Percentiles rank a stretch among this genome's conserved stretches.
Evolutionary conservation across 768 basidiomycete species (phyloP).

Genomic region (Boletus rufocinnamomeus): DNA sequence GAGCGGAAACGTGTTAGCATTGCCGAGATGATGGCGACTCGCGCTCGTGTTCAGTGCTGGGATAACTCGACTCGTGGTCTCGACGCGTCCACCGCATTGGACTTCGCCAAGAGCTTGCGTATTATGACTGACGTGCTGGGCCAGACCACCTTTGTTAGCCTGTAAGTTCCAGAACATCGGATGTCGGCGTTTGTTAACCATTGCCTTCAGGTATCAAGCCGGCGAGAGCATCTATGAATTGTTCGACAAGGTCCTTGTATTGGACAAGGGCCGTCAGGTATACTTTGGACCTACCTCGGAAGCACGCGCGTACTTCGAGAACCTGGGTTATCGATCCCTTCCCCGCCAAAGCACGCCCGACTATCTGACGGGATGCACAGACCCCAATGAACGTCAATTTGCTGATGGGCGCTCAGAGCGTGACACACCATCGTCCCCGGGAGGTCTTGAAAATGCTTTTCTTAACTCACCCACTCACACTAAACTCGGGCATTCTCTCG

Average conservation of each 20-base stretch:
- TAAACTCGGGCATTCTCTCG: constrained; percentile 48
- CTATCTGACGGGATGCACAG: constrained; percentile 82
- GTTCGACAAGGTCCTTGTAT: constrained; percentile 87
- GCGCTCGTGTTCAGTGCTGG: constrained; percentile 80
- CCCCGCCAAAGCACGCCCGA: constrained; percentile 86
- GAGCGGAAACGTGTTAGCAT: constrained; percentile 81
- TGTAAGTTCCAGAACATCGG: constrained; percentile 43
- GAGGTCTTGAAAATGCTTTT: constrained; percentile 67
- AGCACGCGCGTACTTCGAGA: constrained; percentile 79
- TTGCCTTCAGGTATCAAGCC: constrained; percentile 62
- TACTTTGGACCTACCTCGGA: constrained; percentile 75
- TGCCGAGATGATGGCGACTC: constrained; percentile 84
- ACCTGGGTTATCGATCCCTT: constrained; percentile 68
- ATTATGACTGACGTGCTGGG: constrained; percentile 83
- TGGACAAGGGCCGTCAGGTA: constrained; percentile 79
- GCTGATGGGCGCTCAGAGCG: constrained; percentile 56
- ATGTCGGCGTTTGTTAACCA: constrained; percentile 1
- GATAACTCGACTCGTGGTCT: constrained; percentile 82
- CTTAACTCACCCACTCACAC: constrained; percentile 46
- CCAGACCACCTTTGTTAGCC: constrained; percentile 76
- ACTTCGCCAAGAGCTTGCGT: constrained; percentile 78
- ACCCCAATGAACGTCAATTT: constrained; percentile 83
- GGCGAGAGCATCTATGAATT: constrained; percentile 74
- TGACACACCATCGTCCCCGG: constrained; percentile 64
- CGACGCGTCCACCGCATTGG: constrained; percentile 86